phyloP scores from a whole-genome alignment of 2,329 filamentous ascomycete genomes.

The Scleromitrula shiraiana region DNA sequence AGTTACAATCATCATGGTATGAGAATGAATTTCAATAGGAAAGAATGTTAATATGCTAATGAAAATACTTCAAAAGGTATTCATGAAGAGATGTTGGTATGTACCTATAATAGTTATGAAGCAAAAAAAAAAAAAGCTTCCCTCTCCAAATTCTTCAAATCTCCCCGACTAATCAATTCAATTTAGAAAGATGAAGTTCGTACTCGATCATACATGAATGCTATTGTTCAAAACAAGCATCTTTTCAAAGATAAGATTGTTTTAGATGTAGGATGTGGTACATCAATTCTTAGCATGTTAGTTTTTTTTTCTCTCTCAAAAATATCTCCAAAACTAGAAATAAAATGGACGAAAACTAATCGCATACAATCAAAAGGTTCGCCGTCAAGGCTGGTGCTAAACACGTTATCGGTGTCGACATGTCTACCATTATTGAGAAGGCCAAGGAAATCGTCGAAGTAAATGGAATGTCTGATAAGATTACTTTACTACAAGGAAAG shows the following conservation, averaged over 20 bases:
- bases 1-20: slow-evolving; percentile 98
- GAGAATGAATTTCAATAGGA: slow-evolving; percentile 25
- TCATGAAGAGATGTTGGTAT: slow-evolving; percentile 95
- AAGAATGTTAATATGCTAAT: slow-evolving; percentile 28
- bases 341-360: neutral
- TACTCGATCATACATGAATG: slow-evolving; percentile 92
- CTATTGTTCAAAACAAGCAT: slow-evolving; percentile 95
- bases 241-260: slow-evolving; percentile 88
- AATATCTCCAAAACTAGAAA: neutral
- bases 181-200: slow-evolving; percentile 96
- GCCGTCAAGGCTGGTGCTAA: slow-evolving; percentile 93
- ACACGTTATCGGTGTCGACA: slow-evolving; percentile 97
- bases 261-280: slow-evolving; percentile 95
- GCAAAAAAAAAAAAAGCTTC: slow-evolving; percentile 7
- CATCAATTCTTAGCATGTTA: slow-evolving; percentile 96
- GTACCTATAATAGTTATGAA: slow-evolving; percentile 39
- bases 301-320: slow-evolving; percentile 29
- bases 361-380: slow-evolving; percentile 66
- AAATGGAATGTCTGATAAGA: slow-evolving; percentile 92
- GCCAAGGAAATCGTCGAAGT: slow-evolving; percentile 86
- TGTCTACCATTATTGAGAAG: slow-evolving; percentile 99
- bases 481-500: slow-evolving; percentile 96
- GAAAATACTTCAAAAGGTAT: slow-evolving; percentile 55
- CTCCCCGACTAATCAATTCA: slow-evolving; percentile 13
- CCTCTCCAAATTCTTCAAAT: neutral